These are phyloP conservation scores for Claviceps humidiphila DNA, from an alignment of 2,329 filamentous ascomycete genomes.

Conservation along the genomic window DNA sequence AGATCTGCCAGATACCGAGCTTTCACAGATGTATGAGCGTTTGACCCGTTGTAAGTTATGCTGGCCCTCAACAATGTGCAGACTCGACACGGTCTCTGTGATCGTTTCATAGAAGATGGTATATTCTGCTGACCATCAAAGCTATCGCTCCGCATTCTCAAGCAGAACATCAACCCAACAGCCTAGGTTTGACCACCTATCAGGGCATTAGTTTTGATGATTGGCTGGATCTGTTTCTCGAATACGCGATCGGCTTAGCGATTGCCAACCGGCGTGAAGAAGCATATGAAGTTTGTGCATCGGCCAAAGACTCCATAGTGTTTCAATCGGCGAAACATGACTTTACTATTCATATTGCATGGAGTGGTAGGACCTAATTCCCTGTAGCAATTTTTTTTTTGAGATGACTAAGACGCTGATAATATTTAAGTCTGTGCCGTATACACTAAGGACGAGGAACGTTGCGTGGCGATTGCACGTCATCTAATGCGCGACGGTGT, in stretches of 20 bases:
- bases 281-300: constrained; percentile 68
- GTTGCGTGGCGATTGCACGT: constrained; percentile 58
- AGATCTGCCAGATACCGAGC: constrained; percentile 25
- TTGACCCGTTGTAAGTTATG: constrained; percentile 37
- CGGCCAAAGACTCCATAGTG: constrained; percentile 66
- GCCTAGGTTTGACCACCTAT: constrained; percentile 28
- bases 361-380: constrained; percentile 46
- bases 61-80: too few relatives aligned
- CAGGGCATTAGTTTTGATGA: constrained; percentile 68
- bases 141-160: constrained; percentile 8
- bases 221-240: constrained; percentile 84
- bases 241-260: constrained; percentile 69
- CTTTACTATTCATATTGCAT: constrained; percentile 63
- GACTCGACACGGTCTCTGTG: too few relatives aligned
- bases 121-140: constrained; percentile 1
- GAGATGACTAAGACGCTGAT: neutral
- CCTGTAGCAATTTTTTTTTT: neutral
- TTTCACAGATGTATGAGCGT: constrained; percentile 43
- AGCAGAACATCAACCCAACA: neutral
- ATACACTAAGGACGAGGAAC: constrained; percentile 64
- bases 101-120: neutral
- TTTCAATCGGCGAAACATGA: constrained; percentile 60
- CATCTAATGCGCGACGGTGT: constrained; percentile 77
- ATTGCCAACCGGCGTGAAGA: constrained; percentile 52
- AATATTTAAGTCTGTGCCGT: constrained; percentile 59